Base-by-base conservation (phyloP, 352 stramenopile species). In the Lagenidium giganteum region DNA sequence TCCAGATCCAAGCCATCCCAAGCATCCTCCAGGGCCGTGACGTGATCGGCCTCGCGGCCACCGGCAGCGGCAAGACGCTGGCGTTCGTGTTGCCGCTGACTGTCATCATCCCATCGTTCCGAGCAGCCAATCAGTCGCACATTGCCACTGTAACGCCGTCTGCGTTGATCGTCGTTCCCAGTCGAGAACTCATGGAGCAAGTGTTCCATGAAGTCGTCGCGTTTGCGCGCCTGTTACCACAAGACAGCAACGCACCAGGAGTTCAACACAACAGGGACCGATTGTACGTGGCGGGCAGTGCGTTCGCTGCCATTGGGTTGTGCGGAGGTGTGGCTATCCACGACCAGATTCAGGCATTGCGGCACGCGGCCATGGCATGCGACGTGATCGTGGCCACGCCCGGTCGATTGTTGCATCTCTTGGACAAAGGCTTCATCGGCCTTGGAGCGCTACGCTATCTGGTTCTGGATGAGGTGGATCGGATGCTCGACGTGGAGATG, bases 401-500 rank as follows among this genome's bases (percentile, higher is more conserved):
- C 4, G 75, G 75, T 18, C 62, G 75, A 13, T 48, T 88, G 31
- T 40, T 81, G 75, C 49, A 88, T 56, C 24, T 85, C 20, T 8
- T 76, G 2, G 30, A 68, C 40, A 17, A 51, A 18, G 38, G 25
- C 13, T 49, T 43, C 35, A 50, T 66, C 11, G 25, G 29, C 14
- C 37, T 55, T 8, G n/a, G 13, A 0, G 11, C 22, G 3, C 57
- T 73, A 66, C 38, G 42, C 70, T 70, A 59, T 88, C 39, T 87
- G 83, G 50, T 91, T 85, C 16, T 99, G 5, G 96, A 99, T 55
- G 97, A 99, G 58, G 95, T 95, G 4, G 97, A 99, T 61, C 83
- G 95, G 33, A 76, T 99, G 39, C 82, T 99, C 24, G 93, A 99
- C 46, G 61, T 64, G 9, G 75, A 76, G 21, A 95, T 98, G 61